Base-by-base conservation (phyloP, 768 basidiomycete species). In the Phlegmacium glaucopus region DNA sequence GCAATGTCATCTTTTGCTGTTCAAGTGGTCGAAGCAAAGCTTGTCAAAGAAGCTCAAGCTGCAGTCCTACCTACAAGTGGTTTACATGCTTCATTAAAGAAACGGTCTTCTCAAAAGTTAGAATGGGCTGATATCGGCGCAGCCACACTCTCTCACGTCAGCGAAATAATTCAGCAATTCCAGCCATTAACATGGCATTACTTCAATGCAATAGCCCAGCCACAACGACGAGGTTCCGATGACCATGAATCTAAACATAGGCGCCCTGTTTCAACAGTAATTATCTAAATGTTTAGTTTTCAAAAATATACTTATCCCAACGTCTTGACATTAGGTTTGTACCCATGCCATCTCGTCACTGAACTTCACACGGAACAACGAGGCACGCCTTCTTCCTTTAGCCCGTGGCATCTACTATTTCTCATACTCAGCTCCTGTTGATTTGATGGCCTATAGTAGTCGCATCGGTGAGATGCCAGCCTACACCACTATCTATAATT, bases 381-480 rank as follows among this genome's bases (percentile, higher is more conserved):
- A 53, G 32, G 60, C 60, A 1, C 43, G 54, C n/a, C 48, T 57
- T 1, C 48, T 64, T 4, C 59, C 61, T 8, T 44, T 58, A 1
- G 25, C 42, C 6, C 45, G 50, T 6, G 56, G 56, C 0, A 42
- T 61, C 17, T 28, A 56, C 2, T 57, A 57, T 29, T 58, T 61
- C 18, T 52, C 53, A 2, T 42, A 34, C 8, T 59, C 53, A 1
- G 60, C 55, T 1, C 54, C 55, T 1, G 47, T 50, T 3, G 49
- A 57, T 26, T 12, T 59, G 3, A 50, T 56, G 12, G 44, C 45
- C 26, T 61, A 32, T 13, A 8, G 30, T 13, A 32, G 30, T 13
- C 30, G 30, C 13, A 13, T 50, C 13, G 47, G 47, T 15, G 38
- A 32, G 11, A 56, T 50, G 42, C 38, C 43, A 6, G 38, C 65